These are phyloP conservation scores for Metschnikowia similis DNA, from an alignment of 805 yeast species.

Conservation along the genomic window DNA sequence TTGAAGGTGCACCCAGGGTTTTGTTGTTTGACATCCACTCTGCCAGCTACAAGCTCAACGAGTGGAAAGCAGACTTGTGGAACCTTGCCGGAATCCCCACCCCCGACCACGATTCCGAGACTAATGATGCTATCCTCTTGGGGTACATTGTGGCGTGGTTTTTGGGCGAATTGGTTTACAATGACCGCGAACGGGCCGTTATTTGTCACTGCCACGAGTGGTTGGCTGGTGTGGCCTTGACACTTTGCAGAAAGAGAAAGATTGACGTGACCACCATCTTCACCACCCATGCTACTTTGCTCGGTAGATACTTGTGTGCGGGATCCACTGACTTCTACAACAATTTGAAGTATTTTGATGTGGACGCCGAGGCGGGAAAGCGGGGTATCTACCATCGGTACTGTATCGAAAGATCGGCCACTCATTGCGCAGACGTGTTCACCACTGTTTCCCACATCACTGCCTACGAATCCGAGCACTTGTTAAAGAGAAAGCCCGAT, in stretches of 20 bases:
- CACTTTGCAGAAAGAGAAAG: conserved; percentile 84
- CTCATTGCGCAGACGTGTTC: conserved; percentile 93
- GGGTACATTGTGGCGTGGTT: conserved; percentile 98
- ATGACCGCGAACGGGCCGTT: conserved; percentile 82
- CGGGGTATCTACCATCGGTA: conserved; percentile 96
- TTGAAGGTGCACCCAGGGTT: conserved; percentile 96
- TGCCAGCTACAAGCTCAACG: conserved; percentile 65
- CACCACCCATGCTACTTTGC: conserved; percentile 94
- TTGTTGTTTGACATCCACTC: conserved; percentile 81
- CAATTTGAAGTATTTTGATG: conserved; percentile 83
- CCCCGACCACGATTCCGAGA: conserved; percentile 82
- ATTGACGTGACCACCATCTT: conserved; percentile 93
- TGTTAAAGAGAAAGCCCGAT: conserved; percentile 92
- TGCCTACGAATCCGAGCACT: conserved; percentile 91
- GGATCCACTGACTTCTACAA: conserved; percentile 96
- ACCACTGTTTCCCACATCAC: conserved; percentile 97
- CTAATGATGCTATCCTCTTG: conserved; percentile 86
- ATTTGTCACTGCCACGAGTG: conserved; percentile 96
- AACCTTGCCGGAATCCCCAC: conserved; percentile 86
- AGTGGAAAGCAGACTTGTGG: conserved; percentile 96
- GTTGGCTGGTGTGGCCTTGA: conserved; percentile 95
- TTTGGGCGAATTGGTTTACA: conserved; percentile 84
- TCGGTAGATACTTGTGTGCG: conserved; percentile 94
- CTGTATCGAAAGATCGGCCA: conserved; percentile 94
- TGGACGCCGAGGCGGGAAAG: conserved; percentile 96